phyloP scores from a whole-genome alignment of 2,329 filamentous ascomycete genomes.

The Aspergillus floridensis region DNA sequence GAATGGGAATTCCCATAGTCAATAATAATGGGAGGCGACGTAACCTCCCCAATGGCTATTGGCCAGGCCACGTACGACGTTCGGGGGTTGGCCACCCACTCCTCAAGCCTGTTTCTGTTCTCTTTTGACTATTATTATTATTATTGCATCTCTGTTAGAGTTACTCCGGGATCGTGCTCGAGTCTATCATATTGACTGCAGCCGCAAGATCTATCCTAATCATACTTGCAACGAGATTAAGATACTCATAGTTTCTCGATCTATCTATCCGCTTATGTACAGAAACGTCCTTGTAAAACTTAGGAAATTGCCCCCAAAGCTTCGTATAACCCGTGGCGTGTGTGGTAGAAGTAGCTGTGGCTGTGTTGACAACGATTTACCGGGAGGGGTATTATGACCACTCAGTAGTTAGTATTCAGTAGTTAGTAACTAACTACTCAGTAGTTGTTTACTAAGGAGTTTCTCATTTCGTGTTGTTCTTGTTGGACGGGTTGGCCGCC shows the following conservation, averaged over 20 bases:
- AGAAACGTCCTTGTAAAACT: not conserved
- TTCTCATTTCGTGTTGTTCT: not conserved
- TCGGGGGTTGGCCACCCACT: not conserved
- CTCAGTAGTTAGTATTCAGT: no score
- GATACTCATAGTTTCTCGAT: not conserved
- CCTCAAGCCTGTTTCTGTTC: not conserved
- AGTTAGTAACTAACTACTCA: no score
- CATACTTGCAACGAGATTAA: no score
- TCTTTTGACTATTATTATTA: not conserved
- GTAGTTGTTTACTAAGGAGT: no score
- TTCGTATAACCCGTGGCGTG: no score
- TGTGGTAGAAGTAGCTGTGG: no score
- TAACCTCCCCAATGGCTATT: not conserved
- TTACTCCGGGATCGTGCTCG: not conserved
- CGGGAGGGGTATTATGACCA: no score
- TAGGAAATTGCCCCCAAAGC: no score
- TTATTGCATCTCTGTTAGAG: not conserved
- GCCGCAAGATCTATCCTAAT: not conserved
- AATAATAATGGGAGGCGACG: not conserved
- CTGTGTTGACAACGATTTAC: no score
- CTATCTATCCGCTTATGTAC: not conserved
- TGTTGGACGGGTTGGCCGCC: not conserved
- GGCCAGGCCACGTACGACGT: conserved; percentile 9
- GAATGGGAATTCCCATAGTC: not conserved
- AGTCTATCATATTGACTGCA: not conserved